Base-by-base conservation (phyloP, 371 early-diverging fungal genomes). In the Saksenaea vasiformis region DNA sequence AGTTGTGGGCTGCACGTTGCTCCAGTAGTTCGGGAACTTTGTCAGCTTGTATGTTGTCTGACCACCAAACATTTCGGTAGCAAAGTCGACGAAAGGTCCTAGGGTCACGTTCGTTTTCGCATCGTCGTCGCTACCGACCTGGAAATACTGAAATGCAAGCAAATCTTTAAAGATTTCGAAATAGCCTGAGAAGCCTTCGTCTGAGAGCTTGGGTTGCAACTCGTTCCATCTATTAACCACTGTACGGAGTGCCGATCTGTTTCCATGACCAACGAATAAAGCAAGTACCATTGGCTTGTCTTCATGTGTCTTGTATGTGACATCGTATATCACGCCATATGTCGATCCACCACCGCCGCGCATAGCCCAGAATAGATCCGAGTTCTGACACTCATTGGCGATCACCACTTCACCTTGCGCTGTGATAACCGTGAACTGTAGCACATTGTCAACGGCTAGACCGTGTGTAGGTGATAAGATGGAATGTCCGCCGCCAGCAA, bases 371-470 rank as follows among this genome's bases (percentile, higher is more conserved):
- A 72, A 78, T 54, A 78, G 36, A 26, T 78, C 78, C 3, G 59
- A 27, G 56, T 74, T 65, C 54, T 65, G 65, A 4, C 57, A 54
- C 27, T 69, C 68, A 31, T 65, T 65, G 41, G 76, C 73, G 22
- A 70, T 63, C 54, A 74, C 36, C 1, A 74, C 44, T 28, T 74
- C 71, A 34, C 71, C 81, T 41, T 70, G 69, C 1, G 82, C 74
- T 7, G 76, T 69, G n/a, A 85, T 72, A 3, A 84, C 66, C 43
- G 65, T 73, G 64, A 68, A 70, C 62, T 83, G 68, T 22, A 82
- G 58, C 7, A 77, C 78, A 57, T 81, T 72, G 63, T 85, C 86
- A 4, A 75, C 77, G 28, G 70, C 80, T 11, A 86, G 59, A 10
- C 86, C 86, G 60, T 65, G 61, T 4, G 56, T 57, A 13, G 31